Conservation (phyloP, 164 flowering plant genomes). For the Protea cynaroides region DNA sequence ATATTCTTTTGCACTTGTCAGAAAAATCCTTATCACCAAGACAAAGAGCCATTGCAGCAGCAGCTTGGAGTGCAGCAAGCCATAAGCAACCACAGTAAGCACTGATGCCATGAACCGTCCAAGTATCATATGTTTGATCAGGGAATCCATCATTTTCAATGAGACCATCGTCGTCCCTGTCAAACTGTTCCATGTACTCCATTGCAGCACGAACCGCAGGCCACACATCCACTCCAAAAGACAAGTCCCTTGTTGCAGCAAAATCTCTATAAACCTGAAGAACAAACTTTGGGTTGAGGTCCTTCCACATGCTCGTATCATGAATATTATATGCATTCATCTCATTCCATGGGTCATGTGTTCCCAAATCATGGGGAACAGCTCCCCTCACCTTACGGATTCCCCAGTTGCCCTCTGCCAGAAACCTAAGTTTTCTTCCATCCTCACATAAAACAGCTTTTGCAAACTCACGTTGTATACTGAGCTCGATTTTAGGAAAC, state of each 20-base stretch:
- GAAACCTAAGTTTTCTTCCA: slow-evolving; percentile 73
- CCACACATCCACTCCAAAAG: slow-evolving; percentile 86
- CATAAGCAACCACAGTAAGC: slow-evolving; percentile 94
- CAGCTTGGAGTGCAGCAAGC: slow-evolving; percentile 94
- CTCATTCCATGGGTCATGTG: slow-evolving; percentile 91
- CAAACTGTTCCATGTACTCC: slow-evolving; percentile 93
- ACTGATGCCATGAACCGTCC: slow-evolving; percentile 94
- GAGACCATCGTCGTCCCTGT: slow-evolving; percentile 69
- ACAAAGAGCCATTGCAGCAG: slow-evolving; percentile 83
- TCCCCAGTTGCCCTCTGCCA: slow-evolving; percentile 79
- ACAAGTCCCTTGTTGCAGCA: slow-evolving; percentile 75
- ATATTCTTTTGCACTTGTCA: slow-evolving; percentile 54
- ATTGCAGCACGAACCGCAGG: slow-evolving; percentile 91
- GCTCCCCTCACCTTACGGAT: slow-evolving; percentile 86
- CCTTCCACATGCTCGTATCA: slow-evolving; percentile 91
- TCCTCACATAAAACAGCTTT: slow-evolving; percentile 84
- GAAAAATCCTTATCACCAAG: slow-evolving; percentile 65
- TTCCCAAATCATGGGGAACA: slow-evolving; percentile 90
- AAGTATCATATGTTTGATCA: slow-evolving; percentile 90
- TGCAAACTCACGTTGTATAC: slow-evolving; percentile 87
- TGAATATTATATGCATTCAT: slow-evolving; percentile 96
- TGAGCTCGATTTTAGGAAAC: slow-evolving; percentile 83
- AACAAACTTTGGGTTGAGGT: slow-evolving; percentile 84
- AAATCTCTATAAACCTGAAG: slow-evolving; percentile 93
- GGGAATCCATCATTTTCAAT: slow-evolving; percentile 95